Percentiles rank a stretch among this genome's conserved stretches.
Evolutionary conservation across 176 grass and related monocot genomes (phyloP).

Genomic region (Eleusine indica): DNA sequence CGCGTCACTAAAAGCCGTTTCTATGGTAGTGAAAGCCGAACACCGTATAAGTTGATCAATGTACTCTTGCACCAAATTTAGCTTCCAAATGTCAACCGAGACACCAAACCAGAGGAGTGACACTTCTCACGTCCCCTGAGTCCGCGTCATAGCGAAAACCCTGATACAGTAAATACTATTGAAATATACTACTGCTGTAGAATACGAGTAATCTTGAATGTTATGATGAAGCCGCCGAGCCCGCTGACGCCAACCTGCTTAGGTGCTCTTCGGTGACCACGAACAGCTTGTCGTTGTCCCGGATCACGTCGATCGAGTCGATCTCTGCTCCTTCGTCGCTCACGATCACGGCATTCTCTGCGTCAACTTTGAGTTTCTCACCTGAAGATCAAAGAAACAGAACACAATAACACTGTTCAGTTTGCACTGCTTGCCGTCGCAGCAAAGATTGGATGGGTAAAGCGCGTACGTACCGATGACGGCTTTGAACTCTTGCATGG

Average conservation of each 20-base stretch:
- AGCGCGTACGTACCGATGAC: slow-evolving; percentile 47
- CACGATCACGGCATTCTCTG: slow-evolving; percentile 43
- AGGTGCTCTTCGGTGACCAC: slow-evolving; percentile 48
- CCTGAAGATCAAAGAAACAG: slow-evolving; percentile 32
- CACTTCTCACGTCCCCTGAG: not conserved
- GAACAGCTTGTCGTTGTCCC: slow-evolving; percentile 90
- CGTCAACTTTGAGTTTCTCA: slow-evolving; percentile 60
- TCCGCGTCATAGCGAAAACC: not conserved
- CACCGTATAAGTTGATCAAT: not conserved
- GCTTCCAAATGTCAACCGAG: not conserved
- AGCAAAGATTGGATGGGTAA: not conserved
- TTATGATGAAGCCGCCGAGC: slow-evolving; percentile 6
- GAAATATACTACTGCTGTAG: not conserved
- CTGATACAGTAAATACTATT: not conserved
- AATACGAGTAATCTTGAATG: not conserved
- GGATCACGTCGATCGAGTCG: slow-evolving; percentile 73
- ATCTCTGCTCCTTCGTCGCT: slow-evolving; percentile 75
- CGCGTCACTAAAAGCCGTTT: too few relatives aligned
- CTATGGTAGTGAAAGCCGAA: not conserved
- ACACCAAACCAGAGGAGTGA: not conserved
- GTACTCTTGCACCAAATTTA: not conserved
- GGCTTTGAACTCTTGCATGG: slow-evolving; percentile 73
- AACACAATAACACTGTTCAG: not conserved
- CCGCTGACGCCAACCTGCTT: slow-evolving; percentile 27
- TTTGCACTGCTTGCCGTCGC: not conserved